Conservation (phyloP, 805 yeast genomes). For the Candida palmyrensis region DNA sequence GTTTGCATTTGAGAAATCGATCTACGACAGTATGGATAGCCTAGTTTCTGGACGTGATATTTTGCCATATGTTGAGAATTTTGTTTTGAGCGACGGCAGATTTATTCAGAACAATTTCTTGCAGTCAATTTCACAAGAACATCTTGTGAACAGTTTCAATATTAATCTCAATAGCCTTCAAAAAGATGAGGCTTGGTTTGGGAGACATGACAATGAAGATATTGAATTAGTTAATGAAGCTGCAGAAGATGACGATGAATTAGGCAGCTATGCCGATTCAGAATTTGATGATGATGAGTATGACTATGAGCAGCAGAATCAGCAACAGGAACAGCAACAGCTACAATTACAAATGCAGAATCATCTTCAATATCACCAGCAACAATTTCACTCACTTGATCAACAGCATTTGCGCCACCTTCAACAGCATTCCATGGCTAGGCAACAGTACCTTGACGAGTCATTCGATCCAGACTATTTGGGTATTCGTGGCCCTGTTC, state of each 20-base stretch:
- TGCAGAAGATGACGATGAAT: constrained; percentile 17
- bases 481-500: background rate
- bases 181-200: constrained; percentile 6
- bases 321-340: constrained; percentile 6
- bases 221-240: constrained; percentile 17
- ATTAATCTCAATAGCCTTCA: constrained; percentile 9
- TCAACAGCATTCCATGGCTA: constrained; percentile 3
- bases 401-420: constrained; percentile 2
- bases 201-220: constrained; percentile 22
- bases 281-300: constrained; percentile 29
- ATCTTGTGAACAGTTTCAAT: constrained; percentile 13
- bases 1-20: constrained; percentile 36
- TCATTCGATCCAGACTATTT: background rate
- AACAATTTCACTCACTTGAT: background rate
- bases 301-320: constrained; percentile 8
- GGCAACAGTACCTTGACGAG: constrained; percentile 1
- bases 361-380: constrained; percentile 5
- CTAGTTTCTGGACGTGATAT: constrained; percentile 18
- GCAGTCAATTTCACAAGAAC: constrained; percentile 28
- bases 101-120: constrained; percentile 37
- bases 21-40: constrained; percentile 20
- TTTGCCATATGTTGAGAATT: constrained; percentile 25
- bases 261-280: constrained; percentile 20
- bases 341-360: constrained; percentile 7
- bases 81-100: constrained; percentile 36